A percentile compares a stretch with the other conserved stretches of the same genome.
phyloP scores from a whole-genome alignment of 192 early-diverging fungal genomes.

The Entomortierella chlamydospora region DNA sequence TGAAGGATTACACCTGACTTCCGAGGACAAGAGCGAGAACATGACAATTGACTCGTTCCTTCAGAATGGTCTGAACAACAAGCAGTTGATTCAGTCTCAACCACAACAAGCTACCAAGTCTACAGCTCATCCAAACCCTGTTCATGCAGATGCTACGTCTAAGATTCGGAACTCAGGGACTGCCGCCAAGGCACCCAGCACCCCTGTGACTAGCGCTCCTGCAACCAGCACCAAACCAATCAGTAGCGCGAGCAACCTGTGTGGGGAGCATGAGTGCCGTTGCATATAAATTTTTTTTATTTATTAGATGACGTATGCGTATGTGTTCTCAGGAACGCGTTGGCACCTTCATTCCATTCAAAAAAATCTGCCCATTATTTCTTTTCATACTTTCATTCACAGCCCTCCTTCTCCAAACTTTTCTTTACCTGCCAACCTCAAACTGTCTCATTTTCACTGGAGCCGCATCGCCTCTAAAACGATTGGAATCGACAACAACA shows the following conservation, averaged over 20 bases:
- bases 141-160: neutral
- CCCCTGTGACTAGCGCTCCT: neutral
- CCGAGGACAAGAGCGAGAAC: slow-evolving; percentile 6
- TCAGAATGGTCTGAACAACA: slow-evolving; percentile 15
- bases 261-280: neutral
- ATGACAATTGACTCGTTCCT: slow-evolving; percentile 18
- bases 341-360: too few relatives aligned
- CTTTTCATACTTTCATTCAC: too few relatives aligned
- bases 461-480: too few relatives aligned
- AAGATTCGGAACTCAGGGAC: neutral
- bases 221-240: too few relatives aligned
- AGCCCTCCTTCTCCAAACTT: too few relatives aligned
- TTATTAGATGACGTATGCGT: too few relatives aligned
- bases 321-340: too few relatives aligned
- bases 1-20: slow-evolving; percentile 31
- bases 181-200: neutral
- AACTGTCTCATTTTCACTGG: too few relatives aligned
- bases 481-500: too few relatives aligned
- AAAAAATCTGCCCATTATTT: too few relatives aligned
- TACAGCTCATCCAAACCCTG: neutral
- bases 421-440: too few relatives aligned
- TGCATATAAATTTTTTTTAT: neutral
- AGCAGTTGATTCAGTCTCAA: slow-evolving; percentile 15
- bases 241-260: neutral
- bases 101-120: neutral